A percentile compares a stretch with the other conserved stretches of the same genome.
Evolutionary conservation across 768 basidiomycete species (phyloP).

Genomic region (Boletus eberwhitei): DNA sequence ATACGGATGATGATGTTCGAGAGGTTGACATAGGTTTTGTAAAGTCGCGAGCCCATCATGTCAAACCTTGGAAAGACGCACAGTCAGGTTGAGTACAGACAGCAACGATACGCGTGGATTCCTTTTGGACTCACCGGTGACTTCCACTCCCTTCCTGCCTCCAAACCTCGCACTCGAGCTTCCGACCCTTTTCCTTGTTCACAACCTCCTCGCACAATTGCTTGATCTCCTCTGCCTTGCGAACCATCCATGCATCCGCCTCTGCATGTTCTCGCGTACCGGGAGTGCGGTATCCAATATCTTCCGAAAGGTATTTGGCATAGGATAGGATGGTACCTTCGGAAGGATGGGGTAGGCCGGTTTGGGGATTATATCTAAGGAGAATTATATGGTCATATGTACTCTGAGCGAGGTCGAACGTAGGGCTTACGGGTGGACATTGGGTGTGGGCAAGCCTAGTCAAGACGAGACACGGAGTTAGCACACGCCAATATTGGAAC

Average conservation of each 20-base stretch:
- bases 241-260: conserved; percentile 79
- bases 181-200: conserved; percentile 39
- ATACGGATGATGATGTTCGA: conserved; percentile 87
- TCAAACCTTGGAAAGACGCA: conserved; percentile 62
- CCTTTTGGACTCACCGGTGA: conserved; percentile 60
- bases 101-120: not conserved
- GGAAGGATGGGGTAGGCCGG: conserved; percentile 65
- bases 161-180: conserved; percentile 90
- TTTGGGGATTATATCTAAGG: conserved; percentile 45
- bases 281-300: conserved; percentile 87
- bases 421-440: conserved; percentile 47
- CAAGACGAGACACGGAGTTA: conserved; percentile 3
- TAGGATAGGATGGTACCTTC: conserved; percentile 64
- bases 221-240: conserved; percentile 60
- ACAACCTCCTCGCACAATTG: conserved; percentile 58
- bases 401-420: not conserved
- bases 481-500: not conserved
- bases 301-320: conserved; percentile 72
- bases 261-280: conserved; percentile 86
- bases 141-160: conserved; percentile 84
- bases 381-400: not conserved
- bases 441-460: conserved; percentile 56
- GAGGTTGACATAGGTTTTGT: conserved; percentile 85
- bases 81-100: not conserved
- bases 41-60: conserved; percentile 81